Conservation (phyloP, 768 basidiomycete species). For the Termitomyces sp. region DNA sequence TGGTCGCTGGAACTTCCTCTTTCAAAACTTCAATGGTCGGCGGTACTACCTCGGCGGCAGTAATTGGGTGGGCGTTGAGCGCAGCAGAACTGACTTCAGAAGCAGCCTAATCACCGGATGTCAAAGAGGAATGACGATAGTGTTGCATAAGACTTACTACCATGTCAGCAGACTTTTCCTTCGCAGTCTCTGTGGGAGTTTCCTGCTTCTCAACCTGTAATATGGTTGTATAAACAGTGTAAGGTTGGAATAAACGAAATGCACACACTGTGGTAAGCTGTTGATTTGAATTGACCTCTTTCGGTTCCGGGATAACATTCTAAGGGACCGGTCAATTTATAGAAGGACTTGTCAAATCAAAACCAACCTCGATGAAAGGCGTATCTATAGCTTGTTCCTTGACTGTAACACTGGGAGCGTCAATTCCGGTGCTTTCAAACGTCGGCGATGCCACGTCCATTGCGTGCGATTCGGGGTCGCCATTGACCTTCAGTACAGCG, state of each 20-base stretch:
- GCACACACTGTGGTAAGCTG: background rate
- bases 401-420: background rate
- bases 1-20: background rate
- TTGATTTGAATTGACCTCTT: conserved; percentile 4
- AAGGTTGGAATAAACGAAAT: background rate
- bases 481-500: conserved; percentile 2
- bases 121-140: conserved; percentile 1
- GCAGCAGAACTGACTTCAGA: background rate
- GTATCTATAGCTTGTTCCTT: background rate
- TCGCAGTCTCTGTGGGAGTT: background rate
- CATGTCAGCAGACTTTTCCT: background rate
- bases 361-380: conserved; percentile 10
- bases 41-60: background rate
- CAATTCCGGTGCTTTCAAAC: background rate
- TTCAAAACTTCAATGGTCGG: background rate
- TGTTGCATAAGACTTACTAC: conserved; percentile 7
- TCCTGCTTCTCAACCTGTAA: conserved; percentile 11
- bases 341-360: background rate
- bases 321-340: conserved; percentile 4
- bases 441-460: background rate
- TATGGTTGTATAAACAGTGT: background rate
- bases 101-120: conserved; percentile 2
- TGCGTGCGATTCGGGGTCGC: background rate
- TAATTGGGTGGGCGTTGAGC: background rate
- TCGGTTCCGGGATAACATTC: conserved; percentile 5